Percentiles rank a stretch among this genome's conserved stretches.
Evolutionary conservation across 495 filamentous ascomycete genomes (phyloP).

Genomic region (Hypoxylon cercidicola): DNA sequence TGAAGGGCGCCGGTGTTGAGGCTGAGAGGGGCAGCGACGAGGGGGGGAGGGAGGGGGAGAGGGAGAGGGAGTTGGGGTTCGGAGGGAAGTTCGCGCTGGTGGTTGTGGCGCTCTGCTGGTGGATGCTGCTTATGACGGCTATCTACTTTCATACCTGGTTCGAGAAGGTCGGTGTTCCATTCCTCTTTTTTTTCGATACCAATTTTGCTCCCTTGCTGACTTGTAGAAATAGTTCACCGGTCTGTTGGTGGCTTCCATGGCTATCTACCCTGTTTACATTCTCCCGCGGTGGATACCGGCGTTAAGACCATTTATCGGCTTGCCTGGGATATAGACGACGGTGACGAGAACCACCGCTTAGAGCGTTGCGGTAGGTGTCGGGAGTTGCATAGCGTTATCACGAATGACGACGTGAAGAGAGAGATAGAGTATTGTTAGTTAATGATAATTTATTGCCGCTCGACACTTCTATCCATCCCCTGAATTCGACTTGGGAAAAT

Average conservation of each 20-base stretch:
- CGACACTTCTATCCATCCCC: not conserved
- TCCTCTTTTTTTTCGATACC: conserved; percentile 4
- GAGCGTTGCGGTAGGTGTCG: not conserved
- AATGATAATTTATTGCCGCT: conserved; percentile 8
- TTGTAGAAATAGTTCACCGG: conserved; percentile 71
- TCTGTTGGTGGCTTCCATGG: conserved; percentile 71
- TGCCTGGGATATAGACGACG: conserved; percentile 70
- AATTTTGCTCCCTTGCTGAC: conserved; percentile 15
- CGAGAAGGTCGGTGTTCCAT: conserved; percentile 77
- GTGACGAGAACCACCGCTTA: not conserved
- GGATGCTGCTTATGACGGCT: conserved; percentile 98
- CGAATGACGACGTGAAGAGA: conserved; percentile 19
- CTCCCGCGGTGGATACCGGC: conserved; percentile 73
- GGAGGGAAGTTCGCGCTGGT: conserved; percentile 61
- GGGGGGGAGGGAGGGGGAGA: no score
- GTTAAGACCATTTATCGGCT: conserved; percentile 73
- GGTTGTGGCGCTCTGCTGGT: conserved; percentile 74
- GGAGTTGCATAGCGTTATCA: conserved; percentile 4
- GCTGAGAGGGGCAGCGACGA: conserved; percentile 32
- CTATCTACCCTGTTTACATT: conserved; percentile 79
- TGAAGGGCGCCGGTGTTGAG: conserved; percentile 61
- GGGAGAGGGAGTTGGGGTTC: conserved; percentile 48
- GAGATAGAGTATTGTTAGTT: conserved; percentile 10
- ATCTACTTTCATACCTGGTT: conserved; percentile 98
- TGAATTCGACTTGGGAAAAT: not conserved